A percentile compares a stretch with the other conserved stretches of the same genome.
Evolutionary conservation across 2,329 filamentous ascomycete genomes (phyloP).

Genomic region (Mycosphaerella arachidis): DNA sequence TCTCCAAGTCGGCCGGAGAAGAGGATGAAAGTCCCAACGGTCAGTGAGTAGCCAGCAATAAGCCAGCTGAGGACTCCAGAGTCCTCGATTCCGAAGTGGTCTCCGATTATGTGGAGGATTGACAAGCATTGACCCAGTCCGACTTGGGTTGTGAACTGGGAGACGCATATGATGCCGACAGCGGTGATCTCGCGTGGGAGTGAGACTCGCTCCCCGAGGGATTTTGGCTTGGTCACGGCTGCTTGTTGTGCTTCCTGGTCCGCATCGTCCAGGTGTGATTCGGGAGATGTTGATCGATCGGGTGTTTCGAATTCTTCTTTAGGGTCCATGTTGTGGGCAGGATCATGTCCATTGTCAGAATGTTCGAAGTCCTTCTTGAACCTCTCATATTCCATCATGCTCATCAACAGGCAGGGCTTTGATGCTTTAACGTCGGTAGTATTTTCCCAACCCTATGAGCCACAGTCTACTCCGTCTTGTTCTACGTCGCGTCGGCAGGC

Average conservation of each 20-base stretch:
- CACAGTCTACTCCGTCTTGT: not conserved
- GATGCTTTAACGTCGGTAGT: not conserved
- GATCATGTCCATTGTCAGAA: not conserved
- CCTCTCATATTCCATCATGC: not conserved
- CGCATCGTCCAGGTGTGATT: slow-evolving; percentile 9
- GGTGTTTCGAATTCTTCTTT: slow-evolving; percentile 19
- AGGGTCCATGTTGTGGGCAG: not conserved
- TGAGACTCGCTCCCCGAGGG: slow-evolving; percentile 26
- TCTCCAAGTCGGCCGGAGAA: slow-evolving; percentile 44
- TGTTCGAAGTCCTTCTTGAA: not conserved
- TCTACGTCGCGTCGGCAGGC: not conserved
- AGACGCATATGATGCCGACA: slow-evolving; percentile 26
- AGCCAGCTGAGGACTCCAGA: slow-evolving; percentile 44
- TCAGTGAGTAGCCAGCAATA: slow-evolving; percentile 41
- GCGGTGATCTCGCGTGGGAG: slow-evolving; percentile 30
- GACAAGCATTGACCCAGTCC: slow-evolving; percentile 26
- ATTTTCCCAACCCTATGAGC: not conserved
- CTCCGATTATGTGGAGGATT: slow-evolving; percentile 39
- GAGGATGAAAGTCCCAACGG: slow-evolving; percentile 44
- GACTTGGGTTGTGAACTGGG: slow-evolving; percentile 30
- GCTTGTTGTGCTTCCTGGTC: slow-evolving; percentile 3
- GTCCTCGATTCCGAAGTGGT: slow-evolving; percentile 38
- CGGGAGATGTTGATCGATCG: slow-evolving; percentile 6
- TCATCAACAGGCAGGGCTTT: not conserved
- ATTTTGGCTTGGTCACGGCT: slow-evolving; percentile 16